These are phyloP conservation scores for Forsythia suspensa DNA, from an alignment of 257 asterid species.

Conservation along the genomic window DNA sequence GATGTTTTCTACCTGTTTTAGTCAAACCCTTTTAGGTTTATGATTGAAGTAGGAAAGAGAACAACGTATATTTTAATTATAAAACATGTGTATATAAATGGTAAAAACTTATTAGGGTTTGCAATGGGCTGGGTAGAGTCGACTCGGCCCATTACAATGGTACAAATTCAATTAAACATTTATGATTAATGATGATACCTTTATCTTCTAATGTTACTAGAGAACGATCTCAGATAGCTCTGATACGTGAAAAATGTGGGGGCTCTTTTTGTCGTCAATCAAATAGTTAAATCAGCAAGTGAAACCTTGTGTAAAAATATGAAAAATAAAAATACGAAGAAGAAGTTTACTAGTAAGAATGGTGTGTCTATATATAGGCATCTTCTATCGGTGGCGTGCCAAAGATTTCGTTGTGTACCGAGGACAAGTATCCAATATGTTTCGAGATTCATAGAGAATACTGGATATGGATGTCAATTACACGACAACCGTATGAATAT, in stretches of 20 bases:
- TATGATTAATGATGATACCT: too few relatives aligned
- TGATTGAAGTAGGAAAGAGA: not conserved
- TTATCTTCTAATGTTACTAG: too few relatives aligned
- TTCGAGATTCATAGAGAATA: too few relatives aligned
- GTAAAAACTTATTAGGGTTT: too few relatives aligned
- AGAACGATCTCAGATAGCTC: not conserved
- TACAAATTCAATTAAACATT: not conserved
- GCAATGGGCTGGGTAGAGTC: too few relatives aligned
- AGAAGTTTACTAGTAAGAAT: not conserved
- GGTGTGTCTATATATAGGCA: not conserved
- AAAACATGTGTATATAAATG: too few relatives aligned
- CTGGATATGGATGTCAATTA: too few relatives aligned
- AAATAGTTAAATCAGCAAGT: not conserved
- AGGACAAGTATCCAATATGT: not conserved
- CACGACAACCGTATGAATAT: too few relatives aligned
- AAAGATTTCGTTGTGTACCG: too few relatives aligned
- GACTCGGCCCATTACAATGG: too few relatives aligned
- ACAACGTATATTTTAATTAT: too few relatives aligned
- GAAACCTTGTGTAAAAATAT: not conserved
- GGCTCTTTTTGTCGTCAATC: not conserved
- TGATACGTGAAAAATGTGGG: not conserved
- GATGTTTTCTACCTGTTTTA: not conserved
- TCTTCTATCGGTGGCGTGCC: not conserved
- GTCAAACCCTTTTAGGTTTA: not conserved
- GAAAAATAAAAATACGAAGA: too few relatives aligned